Conservation (phyloP, 2,329 filamentous ascomycete species). For the Cercospora janseana region DNA sequence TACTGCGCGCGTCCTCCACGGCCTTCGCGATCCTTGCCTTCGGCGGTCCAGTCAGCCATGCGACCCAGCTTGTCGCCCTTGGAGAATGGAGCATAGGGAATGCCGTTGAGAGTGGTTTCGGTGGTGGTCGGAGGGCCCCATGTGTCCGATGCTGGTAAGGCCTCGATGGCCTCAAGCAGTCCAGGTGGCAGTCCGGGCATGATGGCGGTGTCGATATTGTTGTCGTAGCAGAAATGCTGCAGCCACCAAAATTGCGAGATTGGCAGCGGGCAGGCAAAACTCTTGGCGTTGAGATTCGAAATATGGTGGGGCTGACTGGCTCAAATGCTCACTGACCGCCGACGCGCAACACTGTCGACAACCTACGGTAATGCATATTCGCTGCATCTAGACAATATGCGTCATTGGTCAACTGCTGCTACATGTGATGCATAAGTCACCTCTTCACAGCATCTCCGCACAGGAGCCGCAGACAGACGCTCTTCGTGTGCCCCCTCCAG, state of each 20-base stretch:
- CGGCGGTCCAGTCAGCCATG: constrained; percentile 97
- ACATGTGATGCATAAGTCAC: too few species aligned
- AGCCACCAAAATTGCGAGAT: background rate
- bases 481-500: background rate
- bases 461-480: too few species aligned
- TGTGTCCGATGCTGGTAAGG: constrained; percentile 46
- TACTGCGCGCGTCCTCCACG: constrained; percentile 83
- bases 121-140: constrained; percentile 84
- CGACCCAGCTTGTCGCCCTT: constrained; percentile 98
- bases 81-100: constrained; percentile 96
- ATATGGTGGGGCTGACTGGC: constrained; percentile 1
- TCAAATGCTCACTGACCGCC: too few species aligned
- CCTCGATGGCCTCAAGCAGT: constrained; percentile 49
- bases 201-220: constrained; percentile 4
- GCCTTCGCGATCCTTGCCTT: constrained; percentile 72
- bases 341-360: too few species aligned
- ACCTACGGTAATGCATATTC: too few species aligned
- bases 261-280: background rate
- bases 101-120: constrained; percentile 88
- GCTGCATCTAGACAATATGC: too few species aligned
- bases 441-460: too few species aligned
- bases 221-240: background rate
- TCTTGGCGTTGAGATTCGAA: constrained; percentile 6
- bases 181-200: constrained; percentile 14
- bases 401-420: too few species aligned